Percentiles rank a stretch among this genome's conserved stretches.
phyloP scores from a whole-genome alignment of 2,329 filamentous ascomycete genomes.

The Paradendryphiella salina region DNA sequence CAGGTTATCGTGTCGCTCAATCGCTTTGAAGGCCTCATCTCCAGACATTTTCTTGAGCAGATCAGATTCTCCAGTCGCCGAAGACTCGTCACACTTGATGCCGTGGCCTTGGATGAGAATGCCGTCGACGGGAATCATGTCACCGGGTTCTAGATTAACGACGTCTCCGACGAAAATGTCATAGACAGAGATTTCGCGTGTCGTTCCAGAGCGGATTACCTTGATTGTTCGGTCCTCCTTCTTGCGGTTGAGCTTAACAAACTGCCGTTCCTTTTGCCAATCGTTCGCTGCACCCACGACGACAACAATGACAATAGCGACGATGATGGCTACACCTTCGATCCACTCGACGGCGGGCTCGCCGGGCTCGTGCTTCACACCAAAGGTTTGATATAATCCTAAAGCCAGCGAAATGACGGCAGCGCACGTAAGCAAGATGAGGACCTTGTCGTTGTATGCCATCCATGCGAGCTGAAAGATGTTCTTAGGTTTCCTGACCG shows the following conservation, averaged over 20 bases:
- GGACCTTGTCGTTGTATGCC: constrained; percentile 79
- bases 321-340: constrained; percentile 77
- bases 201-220: constrained; percentile 73
- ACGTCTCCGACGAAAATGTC: constrained; percentile 72
- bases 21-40: constrained; percentile 67
- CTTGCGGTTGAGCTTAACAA: constrained; percentile 77
- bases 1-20: constrained; percentile 63
- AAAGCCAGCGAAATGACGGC: constrained; percentile 74
- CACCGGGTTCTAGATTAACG: constrained; percentile 70
- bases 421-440: constrained; percentile 58
- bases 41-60: constrained; percentile 68
- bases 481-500: constrained; percentile 69
- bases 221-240: constrained; percentile 77
- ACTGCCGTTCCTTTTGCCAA: constrained; percentile 80
- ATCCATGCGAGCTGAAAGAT: constrained; percentile 76
- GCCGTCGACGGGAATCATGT: constrained; percentile 71
- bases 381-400: constrained; percentile 73
- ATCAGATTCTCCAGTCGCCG: constrained; percentile 74
- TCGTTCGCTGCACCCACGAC: constrained; percentile 78
- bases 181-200: constrained; percentile 65
- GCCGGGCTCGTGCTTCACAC: constrained; percentile 56
- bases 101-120: constrained; percentile 68
- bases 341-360: constrained; percentile 73
- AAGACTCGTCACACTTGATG: constrained; percentile 73
- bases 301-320: constrained; percentile 75